These are phyloP conservation scores for Fusarium burgessii DNA, from an alignment of 2,329 filamentous ascomycete genomes.

Conservation along the genomic window DNA sequence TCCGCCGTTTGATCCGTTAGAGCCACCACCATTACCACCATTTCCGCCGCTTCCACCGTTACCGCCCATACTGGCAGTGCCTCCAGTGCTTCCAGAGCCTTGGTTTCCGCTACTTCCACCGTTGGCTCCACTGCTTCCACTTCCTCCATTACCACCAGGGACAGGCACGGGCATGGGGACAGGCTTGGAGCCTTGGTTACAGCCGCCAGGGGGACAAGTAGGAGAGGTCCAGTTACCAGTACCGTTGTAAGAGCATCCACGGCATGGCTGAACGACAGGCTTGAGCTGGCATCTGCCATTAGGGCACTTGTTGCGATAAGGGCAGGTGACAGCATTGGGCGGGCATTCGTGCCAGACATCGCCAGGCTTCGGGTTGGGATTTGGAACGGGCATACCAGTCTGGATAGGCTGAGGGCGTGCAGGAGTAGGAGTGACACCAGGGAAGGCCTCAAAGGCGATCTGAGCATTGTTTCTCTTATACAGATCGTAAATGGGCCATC, in stretches of 20 bases:
- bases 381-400: slow-evolving; percentile 5
- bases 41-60: background rate
- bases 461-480: slow-evolving; percentile 37
- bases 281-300: slow-evolving; percentile 20
- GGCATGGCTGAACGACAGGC: slow-evolving; percentile 31
- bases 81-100: background rate
- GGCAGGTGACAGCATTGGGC: slow-evolving; percentile 30
- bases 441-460: slow-evolving; percentile 23
- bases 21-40: background rate
- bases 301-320: slow-evolving; percentile 35
- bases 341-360: slow-evolving; percentile 39
- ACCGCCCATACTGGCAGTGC: background rate
- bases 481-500: slow-evolving; percentile 37
- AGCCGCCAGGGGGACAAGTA: slow-evolving; percentile 32
- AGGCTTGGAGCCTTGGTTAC: slow-evolving; percentile 26
- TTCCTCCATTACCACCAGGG: slow-evolving; percentile 7
- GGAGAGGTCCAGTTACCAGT: slow-evolving; percentile 38
- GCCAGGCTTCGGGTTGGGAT: slow-evolving; percentile 22
- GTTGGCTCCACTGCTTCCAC: background rate
- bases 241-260: slow-evolving; percentile 22
- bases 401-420: slow-evolving; percentile 1
- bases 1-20: slow-evolving; percentile 6
- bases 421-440: slow-evolving; percentile 18
- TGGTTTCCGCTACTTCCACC: background rate
- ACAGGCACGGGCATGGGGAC: slow-evolving; percentile 4